These are phyloP conservation scores for Gyromitra esculenta DNA, from an alignment of 2,329 filamentous ascomycete genomes.

Conservation along the genomic window DNA sequence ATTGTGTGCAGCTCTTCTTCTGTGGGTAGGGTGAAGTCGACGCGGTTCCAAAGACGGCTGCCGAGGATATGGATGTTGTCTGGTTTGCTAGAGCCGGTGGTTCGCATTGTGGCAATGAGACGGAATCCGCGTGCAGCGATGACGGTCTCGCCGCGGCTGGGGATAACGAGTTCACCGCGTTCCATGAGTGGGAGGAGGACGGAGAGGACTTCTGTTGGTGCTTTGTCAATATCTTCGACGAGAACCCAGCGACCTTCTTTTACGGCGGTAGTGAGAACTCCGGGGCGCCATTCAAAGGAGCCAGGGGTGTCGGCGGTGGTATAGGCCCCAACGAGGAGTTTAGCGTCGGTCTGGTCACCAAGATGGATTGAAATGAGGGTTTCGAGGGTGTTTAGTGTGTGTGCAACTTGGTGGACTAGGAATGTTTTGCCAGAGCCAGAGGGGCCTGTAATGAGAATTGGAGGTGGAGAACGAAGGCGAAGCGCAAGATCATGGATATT, in stretches of 20 bases:
- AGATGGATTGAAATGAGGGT: slow-evolving; percentile 93
- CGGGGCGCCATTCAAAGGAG: slow-evolving; percentile 90
- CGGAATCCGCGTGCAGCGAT: slow-evolving; percentile 85
- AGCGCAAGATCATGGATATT: slow-evolving; percentile 77
- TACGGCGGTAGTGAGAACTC: slow-evolving; percentile 92
- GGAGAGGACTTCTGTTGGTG: slow-evolving; percentile 93
- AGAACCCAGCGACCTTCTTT: slow-evolving; percentile 95
- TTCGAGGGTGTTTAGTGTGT: slow-evolving; percentile 78
- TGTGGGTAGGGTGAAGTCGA: slow-evolving; percentile 74
- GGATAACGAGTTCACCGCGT: slow-evolving; percentile 86
- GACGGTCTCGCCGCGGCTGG: slow-evolving; percentile 86
- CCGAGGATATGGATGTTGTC: slow-evolving; percentile 75
- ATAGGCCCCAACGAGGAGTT: slow-evolving; percentile 93
- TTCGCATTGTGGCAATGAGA: slow-evolving; percentile 90
- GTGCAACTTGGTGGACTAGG: slow-evolving; percentile 81
- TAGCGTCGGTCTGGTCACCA: slow-evolving; percentile 98
- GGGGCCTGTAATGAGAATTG: slow-evolving; percentile 82
- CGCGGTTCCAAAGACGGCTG: slow-evolving; percentile 82
- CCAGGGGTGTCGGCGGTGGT: slow-evolving; percentile 82
- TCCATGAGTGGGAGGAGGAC: slow-evolving; percentile 92
- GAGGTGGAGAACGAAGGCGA: slow-evolving; percentile 73
- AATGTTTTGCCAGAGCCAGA: slow-evolving; percentile 92
- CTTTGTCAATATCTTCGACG: slow-evolving; percentile 95
- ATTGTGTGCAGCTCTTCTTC: slow-evolving; percentile 78
- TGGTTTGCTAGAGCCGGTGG: slow-evolving; percentile 63